These are phyloP conservation scores for Agrocybe pediades DNA, from an alignment of 768 basidiomycete species.

Conservation along the genomic window DNA sequence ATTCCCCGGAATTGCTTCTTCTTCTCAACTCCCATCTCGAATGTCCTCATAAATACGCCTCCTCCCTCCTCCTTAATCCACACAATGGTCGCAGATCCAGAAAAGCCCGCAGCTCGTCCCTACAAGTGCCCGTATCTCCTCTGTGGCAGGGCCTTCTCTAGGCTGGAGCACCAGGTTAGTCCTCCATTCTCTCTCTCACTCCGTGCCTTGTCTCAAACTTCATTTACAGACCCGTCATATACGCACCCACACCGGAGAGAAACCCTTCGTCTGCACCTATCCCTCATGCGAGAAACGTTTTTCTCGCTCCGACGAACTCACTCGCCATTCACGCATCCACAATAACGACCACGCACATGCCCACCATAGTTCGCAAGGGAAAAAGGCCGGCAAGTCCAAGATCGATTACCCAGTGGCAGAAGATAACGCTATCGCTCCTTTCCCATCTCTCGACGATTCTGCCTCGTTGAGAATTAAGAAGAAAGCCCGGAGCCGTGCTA, in stretches of 20 bases:
- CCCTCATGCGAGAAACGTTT: constrained; percentile 98
- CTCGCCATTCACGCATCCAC: constrained; percentile 94
- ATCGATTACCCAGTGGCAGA: constrained; percentile 22
- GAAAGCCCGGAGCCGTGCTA: constrained; percentile 78
- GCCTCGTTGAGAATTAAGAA: constrained; percentile 55
- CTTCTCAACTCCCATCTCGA: constrained; percentile 3
- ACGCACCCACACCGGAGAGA: constrained; percentile 97
- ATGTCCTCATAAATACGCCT: constrained; percentile 7
- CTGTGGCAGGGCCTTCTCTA: constrained; percentile 94
- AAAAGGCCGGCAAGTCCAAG: constrained; percentile 22
- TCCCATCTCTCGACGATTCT: constrained; percentile 8
- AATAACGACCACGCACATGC: constrained; percentile 50
- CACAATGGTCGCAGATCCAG: constrained; percentile 22
- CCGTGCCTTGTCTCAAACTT: constrained; percentile 13
- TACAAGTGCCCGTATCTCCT: constrained; percentile 95
- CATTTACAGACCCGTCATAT: constrained; percentile 87
- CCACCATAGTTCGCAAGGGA: constrained; percentile 13
- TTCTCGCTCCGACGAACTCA: constrained; percentile 97
- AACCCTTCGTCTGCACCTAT: constrained; percentile 91
- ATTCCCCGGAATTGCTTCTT: constrained; percentile 13
- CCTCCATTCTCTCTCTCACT: neutral
- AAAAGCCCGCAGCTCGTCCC: constrained; percentile 56
- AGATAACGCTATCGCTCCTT: constrained; percentile 2
- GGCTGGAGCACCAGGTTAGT: constrained; percentile 91
- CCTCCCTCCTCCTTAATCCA: neutral